A percentile compares a stretch with the other conserved stretches of the same genome.
Evolutionary conservation across 352 stramenopile genomes (phyloP).

Genomic region (Aphanomyces stellatus): DNA sequence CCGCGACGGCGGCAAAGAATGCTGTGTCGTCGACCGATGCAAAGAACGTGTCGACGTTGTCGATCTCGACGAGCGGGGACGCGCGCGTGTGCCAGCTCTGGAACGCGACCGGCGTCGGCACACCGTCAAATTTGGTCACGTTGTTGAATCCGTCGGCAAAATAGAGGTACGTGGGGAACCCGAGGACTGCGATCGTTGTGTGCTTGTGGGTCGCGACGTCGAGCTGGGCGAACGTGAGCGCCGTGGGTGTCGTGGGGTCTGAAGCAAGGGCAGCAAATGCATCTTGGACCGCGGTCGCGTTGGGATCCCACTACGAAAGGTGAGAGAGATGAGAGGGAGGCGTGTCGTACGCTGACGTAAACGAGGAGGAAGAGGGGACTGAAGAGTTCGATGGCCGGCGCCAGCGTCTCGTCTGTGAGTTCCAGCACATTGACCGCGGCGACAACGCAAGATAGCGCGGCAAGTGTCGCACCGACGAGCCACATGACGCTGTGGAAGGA

Average conservation of each 20-base stretch:
- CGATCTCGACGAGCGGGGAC: background rate
- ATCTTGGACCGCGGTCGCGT: background rate
- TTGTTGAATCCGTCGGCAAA: background rate
- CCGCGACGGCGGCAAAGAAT: background rate
- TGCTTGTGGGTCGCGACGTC: background rate
- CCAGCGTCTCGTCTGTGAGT: background rate
- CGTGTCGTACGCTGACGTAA: too few species aligned
- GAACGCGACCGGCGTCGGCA: background rate
- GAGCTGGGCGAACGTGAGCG: background rate
- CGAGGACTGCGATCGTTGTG: background rate
- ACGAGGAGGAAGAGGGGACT: too few species aligned
- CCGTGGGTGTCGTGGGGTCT: background rate
- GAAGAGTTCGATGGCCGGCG: too few species aligned
- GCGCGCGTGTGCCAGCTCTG: background rate
- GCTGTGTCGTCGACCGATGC: background rate
- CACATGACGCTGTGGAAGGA: too few species aligned
- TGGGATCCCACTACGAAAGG: background rate
- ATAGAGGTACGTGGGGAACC: background rate
- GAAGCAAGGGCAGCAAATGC: background rate
- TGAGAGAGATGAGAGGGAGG: too few species aligned
- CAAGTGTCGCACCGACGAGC: too few species aligned
- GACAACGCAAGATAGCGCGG: too few species aligned
- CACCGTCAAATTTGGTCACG: background rate
- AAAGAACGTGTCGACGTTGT: background rate
- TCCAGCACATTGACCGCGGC: too few species aligned